Conservation (phyloP, 371 early-diverging fungal genomes). For the Rhizomucor pusillus region DNA sequence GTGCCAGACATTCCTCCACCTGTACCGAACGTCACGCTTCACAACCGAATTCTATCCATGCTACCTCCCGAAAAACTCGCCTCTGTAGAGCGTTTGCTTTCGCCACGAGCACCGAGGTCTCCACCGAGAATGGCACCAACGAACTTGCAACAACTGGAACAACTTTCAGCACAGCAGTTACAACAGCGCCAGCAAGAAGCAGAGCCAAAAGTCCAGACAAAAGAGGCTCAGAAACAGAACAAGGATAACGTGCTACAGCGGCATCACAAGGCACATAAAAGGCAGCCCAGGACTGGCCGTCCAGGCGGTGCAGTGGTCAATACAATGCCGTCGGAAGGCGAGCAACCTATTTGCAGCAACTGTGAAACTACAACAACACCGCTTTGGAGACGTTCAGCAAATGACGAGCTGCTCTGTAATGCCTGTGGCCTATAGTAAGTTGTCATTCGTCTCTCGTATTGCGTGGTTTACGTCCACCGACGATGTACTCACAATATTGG, state of each 20-base stretch:
- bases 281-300: no score
- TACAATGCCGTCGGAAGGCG: slow-evolving; percentile 23
- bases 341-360: slow-evolving; percentile 67
- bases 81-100: slow-evolving; percentile 8
- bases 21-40: slow-evolving; percentile 13
- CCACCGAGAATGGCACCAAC: no score
- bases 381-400: slow-evolving; percentile 89
- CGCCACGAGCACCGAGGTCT: no score
- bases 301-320: slow-evolving; percentile 1
- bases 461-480: neutral
- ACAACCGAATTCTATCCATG: slow-evolving; percentile 14
- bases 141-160: neutral
- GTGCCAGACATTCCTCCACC: slow-evolving; percentile 15
- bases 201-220: neutral
- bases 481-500: neutral
- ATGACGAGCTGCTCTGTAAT: slow-evolving; percentile 89
- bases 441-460: neutral
- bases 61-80: slow-evolving; percentile 33
- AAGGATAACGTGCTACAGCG: slow-evolving; percentile 11
- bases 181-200: no score
- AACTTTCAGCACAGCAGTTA: neutral
- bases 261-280: neutral
- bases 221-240: slow-evolving; percentile 4
- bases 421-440: slow-evolving; percentile 92
- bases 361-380: slow-evolving; percentile 91